phyloP scores from a whole-genome alignment of 106 monocot species.

The Dioscorea dumetorum region DNA sequence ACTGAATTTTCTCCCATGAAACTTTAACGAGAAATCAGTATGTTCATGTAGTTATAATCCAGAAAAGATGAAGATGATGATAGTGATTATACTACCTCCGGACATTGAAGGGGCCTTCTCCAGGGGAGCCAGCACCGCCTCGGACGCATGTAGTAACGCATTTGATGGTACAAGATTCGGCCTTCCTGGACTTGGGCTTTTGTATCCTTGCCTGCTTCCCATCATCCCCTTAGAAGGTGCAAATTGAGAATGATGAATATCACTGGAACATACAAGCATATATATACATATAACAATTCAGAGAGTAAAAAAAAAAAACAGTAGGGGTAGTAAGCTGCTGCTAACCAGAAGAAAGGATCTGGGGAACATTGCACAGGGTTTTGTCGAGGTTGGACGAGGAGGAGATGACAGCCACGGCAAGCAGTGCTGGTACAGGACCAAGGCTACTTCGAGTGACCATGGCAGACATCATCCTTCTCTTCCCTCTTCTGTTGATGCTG shows the following conservation, averaged over 20 bases:
- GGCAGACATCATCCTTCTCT: not conserved
- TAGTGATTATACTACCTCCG: constrained; percentile 56
- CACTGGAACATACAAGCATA: too few species aligned
- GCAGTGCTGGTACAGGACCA: constrained; percentile 25
- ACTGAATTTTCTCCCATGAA: too few species aligned
- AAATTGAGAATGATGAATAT: too few species aligned
- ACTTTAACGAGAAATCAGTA: too few species aligned
- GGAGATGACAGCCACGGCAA: constrained; percentile 48
- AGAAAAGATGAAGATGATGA: not conserved
- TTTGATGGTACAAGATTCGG: constrained; percentile 71
- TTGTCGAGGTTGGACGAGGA: constrained; percentile 16
- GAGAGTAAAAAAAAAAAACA: not conserved
- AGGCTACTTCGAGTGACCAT: not conserved
- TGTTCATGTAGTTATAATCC: not conserved
- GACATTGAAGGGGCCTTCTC: constrained; percentile 82
- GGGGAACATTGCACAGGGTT: constrained; percentile 67
- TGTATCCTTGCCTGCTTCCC: constrained; percentile 44
- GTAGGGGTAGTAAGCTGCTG: not conserved
- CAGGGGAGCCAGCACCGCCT: constrained; percentile 75
- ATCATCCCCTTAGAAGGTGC: constrained; percentile 32
- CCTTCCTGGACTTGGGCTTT: constrained; percentile 66
- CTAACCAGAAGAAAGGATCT: constrained; percentile 74
- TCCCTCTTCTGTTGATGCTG: not conserved
- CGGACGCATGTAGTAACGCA: constrained; percentile 84
- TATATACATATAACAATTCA: not conserved